These are phyloP conservation scores for Neoscytalidium dimidiatum DNA, from an alignment of 2,329 filamentous ascomycete genomes.

Conservation along the genomic window DNA sequence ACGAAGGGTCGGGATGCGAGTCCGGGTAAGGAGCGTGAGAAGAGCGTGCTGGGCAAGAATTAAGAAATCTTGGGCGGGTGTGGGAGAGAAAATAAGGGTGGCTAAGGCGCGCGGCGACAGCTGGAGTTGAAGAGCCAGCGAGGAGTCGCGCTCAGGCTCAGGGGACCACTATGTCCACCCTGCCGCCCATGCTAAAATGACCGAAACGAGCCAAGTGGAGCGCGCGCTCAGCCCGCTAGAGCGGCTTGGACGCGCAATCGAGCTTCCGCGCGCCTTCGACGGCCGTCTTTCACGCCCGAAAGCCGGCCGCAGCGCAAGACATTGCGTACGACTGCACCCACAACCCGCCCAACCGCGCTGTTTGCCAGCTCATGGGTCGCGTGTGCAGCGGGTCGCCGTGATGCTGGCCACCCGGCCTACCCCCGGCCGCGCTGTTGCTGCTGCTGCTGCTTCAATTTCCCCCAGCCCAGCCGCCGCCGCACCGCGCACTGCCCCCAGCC, in stretches of 20 bases:
- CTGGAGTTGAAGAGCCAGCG: slow-evolving; percentile 14
- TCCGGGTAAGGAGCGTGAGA: slow-evolving; percentile 21
- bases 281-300: background rate
- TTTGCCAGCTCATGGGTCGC: background rate
- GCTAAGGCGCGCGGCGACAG: slow-evolving; percentile 9
- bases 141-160: slow-evolving; percentile 17
- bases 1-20: slow-evolving; percentile 20
- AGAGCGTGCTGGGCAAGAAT: slow-evolving; percentile 14
- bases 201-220: slow-evolving; percentile 21
- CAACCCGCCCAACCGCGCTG: background rate
- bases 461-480: slow-evolving; percentile 8
- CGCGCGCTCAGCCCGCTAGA: slow-evolving; percentile 9
- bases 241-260: slow-evolving; percentile 21
- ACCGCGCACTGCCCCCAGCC: slow-evolving; percentile 4
- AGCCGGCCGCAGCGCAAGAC: background rate
- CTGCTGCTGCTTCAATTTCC: slow-evolving; percentile 5
- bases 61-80: slow-evolving; percentile 18
- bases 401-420: background rate
- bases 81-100: slow-evolving; percentile 15
- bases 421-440: background rate
- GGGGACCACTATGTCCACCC: slow-evolving; percentile 17
- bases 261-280: slow-evolving; percentile 9
- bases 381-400: slow-evolving; percentile 1
- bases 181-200: slow-evolving; percentile 18
- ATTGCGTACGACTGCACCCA: background rate